These are phyloP conservation scores for Nothopassalora personata DNA, from an alignment of 2,329 filamentous ascomycete genomes.

Conservation along the genomic window DNA sequence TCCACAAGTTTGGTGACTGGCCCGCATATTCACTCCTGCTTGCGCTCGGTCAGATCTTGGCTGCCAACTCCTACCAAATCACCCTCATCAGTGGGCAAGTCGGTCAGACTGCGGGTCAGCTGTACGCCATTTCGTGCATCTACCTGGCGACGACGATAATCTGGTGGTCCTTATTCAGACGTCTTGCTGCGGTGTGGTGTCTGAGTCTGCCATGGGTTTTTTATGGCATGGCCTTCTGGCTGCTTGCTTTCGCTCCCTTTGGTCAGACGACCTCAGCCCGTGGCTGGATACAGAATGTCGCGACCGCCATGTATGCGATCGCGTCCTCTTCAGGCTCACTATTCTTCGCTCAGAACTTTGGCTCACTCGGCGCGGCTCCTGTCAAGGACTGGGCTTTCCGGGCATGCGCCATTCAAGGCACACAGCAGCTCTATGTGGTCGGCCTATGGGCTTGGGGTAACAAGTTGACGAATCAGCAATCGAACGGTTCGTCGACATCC, in stretches of 20 bases:
- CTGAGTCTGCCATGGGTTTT: slow-evolving; percentile 59
- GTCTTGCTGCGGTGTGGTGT: slow-evolving; percentile 51
- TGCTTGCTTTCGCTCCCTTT: slow-evolving; percentile 60
- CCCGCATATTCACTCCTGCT: slow-evolving; percentile 59
- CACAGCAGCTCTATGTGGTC: slow-evolving; percentile 61
- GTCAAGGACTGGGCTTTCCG: slow-evolving; percentile 63
- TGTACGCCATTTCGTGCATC: slow-evolving; percentile 57
- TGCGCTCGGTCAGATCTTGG: slow-evolving; percentile 58
- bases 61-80: slow-evolving; percentile 63
- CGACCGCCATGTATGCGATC: slow-evolving; percentile 56
- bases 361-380: slow-evolving; percentile 48
- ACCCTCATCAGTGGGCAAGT: slow-evolving; percentile 61
- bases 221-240: slow-evolving; percentile 58
- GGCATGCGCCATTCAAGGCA: slow-evolving; percentile 61
- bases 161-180: slow-evolving; percentile 61
- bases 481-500: slow-evolving; percentile 36
- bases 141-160: slow-evolving; percentile 54
- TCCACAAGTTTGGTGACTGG: slow-evolving; percentile 58
- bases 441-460: slow-evolving; percentile 64
- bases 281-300: slow-evolving; percentile 56
- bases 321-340: slow-evolving; percentile 60
- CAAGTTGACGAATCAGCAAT: slow-evolving; percentile 44
- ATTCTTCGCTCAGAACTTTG: slow-evolving; percentile 62
- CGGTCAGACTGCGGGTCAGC: slow-evolving; percentile 53
- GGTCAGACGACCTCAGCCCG: slow-evolving; percentile 36